These are phyloP conservation scores for Haplosporangium sp. DNA, from an alignment of 371 early-diverging fungal genomes.

Conservation along the genomic window DNA sequence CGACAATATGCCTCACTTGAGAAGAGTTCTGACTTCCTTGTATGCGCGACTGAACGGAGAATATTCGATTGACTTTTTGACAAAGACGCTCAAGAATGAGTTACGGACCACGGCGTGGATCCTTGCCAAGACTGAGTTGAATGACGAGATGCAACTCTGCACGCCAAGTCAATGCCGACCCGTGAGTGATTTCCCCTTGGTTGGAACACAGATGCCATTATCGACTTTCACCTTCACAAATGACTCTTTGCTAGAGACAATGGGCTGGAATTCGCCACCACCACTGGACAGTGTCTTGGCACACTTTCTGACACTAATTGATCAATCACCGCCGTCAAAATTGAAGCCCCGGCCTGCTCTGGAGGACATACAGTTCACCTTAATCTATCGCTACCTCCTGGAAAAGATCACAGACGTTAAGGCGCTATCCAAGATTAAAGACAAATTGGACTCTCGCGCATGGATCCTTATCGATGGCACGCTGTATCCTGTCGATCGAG, in stretches of 20 bases:
- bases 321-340: not conserved
- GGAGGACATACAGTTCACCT: not conserved
- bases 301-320: constrained; percentile 1
- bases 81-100: not conserved
- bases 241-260: not conserved
- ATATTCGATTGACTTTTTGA: not conserved
- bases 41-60: constrained; percentile 14
- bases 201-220: constrained; percentile 21
- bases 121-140: not conserved
- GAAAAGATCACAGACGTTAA: not conserved
- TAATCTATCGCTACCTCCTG: constrained; percentile 15
- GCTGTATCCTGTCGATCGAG: constrained; percentile 14
- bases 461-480: constrained; percentile 26
- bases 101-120: constrained; percentile 17
- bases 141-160: not conserved
- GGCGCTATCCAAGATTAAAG: constrained; percentile 3
- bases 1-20: not conserved
- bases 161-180: constrained; percentile 23
- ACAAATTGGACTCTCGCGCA: not conserved
- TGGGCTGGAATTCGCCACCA: constrained; percentile 22
- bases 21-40: not conserved
- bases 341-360: not conserved
- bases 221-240: constrained; percentile 5
- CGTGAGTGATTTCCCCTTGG: not conserved
- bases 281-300: constrained; percentile 22